Evolutionary conservation across 1,139 yeast genomes (phyloP).

Genomic region (Yamadazyma atlantica): DNA sequence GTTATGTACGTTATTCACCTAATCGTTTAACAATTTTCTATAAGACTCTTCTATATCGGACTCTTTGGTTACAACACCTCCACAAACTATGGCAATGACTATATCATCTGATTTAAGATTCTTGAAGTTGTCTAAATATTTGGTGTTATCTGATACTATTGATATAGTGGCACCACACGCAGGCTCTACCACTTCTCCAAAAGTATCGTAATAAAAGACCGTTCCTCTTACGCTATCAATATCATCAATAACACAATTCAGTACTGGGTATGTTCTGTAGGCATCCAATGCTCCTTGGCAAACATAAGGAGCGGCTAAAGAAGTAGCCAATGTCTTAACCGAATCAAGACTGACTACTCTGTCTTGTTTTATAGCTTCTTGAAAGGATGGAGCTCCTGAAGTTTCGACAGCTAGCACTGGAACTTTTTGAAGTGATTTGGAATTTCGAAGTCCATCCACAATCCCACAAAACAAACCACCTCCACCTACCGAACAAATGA

Average conservation of each 20-base stretch:
- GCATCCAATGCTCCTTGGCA: slow-evolving; percentile 46
- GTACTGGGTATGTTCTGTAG: slow-evolving; percentile 24
- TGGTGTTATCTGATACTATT: slow-evolving; percentile 41
- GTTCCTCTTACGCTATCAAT: slow-evolving; percentile 54
- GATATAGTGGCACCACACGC: slow-evolving; percentile 76
- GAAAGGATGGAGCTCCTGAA: slow-evolving; percentile 56
- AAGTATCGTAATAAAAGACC: slow-evolving; percentile 47
- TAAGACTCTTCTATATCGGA: slow-evolving; percentile 15
- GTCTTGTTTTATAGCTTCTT: slow-evolving; percentile 47
- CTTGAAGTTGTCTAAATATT: slow-evolving; percentile 31
- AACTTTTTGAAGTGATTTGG: slow-evolving; percentile 24
- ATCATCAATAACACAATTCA: slow-evolving; percentile 46
- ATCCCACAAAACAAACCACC: slow-evolving; percentile 73
- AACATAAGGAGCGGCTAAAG: slow-evolving; percentile 60
- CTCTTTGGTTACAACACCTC: slow-evolving; percentile 51
- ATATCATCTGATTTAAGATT: slow-evolving; percentile 45
- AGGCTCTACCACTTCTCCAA: slow-evolving; percentile 59
- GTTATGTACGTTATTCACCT: no score
- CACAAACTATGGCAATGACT: slow-evolving; percentile 62
- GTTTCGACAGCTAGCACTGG: slow-evolving; percentile 62
- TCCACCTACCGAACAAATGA: slow-evolving; percentile 72
- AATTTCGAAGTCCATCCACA: slow-evolving; percentile 49
- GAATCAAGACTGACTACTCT: slow-evolving; percentile 42
- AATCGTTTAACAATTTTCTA: slow-evolving; percentile 5
- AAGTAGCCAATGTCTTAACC: slow-evolving; percentile 57